A percentile compares a stretch with the other conserved stretches of the same genome.
Conservation (phyloP, 345 rosid genomes). For the Syzygium jambos region DNA sequence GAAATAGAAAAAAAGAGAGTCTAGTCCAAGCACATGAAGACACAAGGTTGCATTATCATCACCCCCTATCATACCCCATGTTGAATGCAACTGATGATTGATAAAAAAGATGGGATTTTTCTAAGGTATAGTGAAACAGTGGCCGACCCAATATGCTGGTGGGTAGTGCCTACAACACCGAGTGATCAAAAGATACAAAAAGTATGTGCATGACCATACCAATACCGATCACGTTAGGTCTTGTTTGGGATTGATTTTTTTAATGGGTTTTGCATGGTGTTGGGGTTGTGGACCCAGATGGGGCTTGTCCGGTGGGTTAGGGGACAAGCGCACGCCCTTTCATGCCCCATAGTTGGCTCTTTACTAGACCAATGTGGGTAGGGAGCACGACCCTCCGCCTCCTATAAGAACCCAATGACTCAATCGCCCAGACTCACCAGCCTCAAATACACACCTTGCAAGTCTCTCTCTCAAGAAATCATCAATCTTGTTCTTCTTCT, state of each 20-base stretch:
- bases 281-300: background rate
- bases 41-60: background rate
- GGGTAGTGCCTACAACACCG: background rate
- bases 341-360: conserved; percentile 13
- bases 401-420: background rate
- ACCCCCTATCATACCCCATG: background rate
- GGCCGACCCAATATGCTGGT: background rate
- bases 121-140: background rate
- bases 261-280: background rate
- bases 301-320: conserved; percentile 4
- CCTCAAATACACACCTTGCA: background rate
- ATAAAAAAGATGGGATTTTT: background rate
- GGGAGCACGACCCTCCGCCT: background rate
- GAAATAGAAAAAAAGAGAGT: background rate
- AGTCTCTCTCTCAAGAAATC: background rate
- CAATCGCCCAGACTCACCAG: background rate
- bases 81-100: background rate
- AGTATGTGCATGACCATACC: background rate
- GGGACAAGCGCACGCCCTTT: conserved; percentile 11
- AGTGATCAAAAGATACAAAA: background rate
- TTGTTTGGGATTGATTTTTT: background rate
- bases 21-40: background rate
- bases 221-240: background rate
- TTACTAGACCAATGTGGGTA: conserved; percentile 8
- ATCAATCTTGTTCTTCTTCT: background rate